Evolutionary conservation across 768 basidiomycete genomes (phyloP), one percentile per base, ranked within the genome.

Genomic region (Suillus spraguei): DNA sequence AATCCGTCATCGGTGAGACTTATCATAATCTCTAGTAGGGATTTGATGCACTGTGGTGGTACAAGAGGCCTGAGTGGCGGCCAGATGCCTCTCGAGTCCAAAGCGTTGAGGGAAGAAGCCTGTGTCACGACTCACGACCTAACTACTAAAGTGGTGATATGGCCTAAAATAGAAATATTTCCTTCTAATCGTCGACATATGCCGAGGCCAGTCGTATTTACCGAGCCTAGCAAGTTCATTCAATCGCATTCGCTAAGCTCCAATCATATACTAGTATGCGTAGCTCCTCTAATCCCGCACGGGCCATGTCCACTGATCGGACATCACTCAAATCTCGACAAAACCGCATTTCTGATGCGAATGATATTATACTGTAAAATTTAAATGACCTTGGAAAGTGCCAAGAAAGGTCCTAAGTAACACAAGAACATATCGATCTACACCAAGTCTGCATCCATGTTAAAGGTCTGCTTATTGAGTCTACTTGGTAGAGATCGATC

Each of bases 1-100:
- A 75, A 72, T 6, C 72, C 75, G 61, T 76, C 68, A 66, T 76
- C 72, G 20, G 67, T 62, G 6, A 11, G 41, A 60, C 53, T 68
- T 65, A 76, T 77, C 68, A 70, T 76, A 63, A 71, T 71, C 28
- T 22, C 32, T 35, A 20, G 60, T 22, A 13, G 16, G 9, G 22
- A 17, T 8, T 22, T 20, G 55, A 56, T 39, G 38, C 11, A 17
- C 28, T 41, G 24, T 28, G 24, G 39, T 32, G 17, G 28, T 58
- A 28, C 38, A 41, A 22, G 20, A 35, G 13, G 38, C 39, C 36
- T 24, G 16, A 36, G 35, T 16, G 36, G 22, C 55, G 16, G 36
- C 36, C 36, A 56, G 55, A 16, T 38, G 14, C 32, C 52, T n/a
- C 32, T 33, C 20, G 32, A 52, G 52, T 53, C 32, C 13, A n/a